Base-by-base conservation (phyloP, 148 eudicot genomes). In the Cornus controversa region DNA sequence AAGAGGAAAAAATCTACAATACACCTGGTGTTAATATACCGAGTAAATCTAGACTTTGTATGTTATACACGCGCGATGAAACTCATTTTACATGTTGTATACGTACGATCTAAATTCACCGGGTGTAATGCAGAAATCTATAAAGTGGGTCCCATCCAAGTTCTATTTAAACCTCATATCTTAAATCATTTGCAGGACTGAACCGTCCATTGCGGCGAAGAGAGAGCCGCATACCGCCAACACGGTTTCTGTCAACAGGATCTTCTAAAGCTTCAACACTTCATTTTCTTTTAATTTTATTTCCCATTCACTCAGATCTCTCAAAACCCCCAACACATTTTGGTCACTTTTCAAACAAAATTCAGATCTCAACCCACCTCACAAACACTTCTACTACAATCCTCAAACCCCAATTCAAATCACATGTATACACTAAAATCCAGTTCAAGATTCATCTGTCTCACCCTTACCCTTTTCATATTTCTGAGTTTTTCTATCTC, bases 361-460 rank as follows among this genome's bases (percentile, higher is more conserved):
- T 10, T 42, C 81, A 80, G 83, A 83, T 83, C 86, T 70, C 69
- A 18, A 22, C 50, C 68, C 54, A 27, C 72, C 9, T 18, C 47
- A 40, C 20, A 29, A 72, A 76, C 68, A 29, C 54, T 67, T 36
- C 22, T 72, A 27, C 0, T 25, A 40, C 40, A 42, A 1, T 31
- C 13, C 70, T 74, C 71, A 70, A 65, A 69, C 25, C 40, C 68
- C 62, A 63, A n/a, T 28, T 18, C 14, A 50, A 34, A 20, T 57
- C 63, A 27, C 20, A 86, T 87, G 90, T 40, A 75, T 70, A 68
- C 62, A 26, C 67, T 76, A 28, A 85, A 77, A 68, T 81, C 85
- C 79, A 76, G 77, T 77, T 82, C 86, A 78, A 82, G 81, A 86
- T 80, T 77, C 78, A 71, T 82, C 82, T 11, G 63, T 74, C 68